Percentiles rank a stretch among this genome's conserved stretches.
Evolutionary conservation across 441 rosid species (phyloP).

Genomic region (Omphalea diandra): DNA sequence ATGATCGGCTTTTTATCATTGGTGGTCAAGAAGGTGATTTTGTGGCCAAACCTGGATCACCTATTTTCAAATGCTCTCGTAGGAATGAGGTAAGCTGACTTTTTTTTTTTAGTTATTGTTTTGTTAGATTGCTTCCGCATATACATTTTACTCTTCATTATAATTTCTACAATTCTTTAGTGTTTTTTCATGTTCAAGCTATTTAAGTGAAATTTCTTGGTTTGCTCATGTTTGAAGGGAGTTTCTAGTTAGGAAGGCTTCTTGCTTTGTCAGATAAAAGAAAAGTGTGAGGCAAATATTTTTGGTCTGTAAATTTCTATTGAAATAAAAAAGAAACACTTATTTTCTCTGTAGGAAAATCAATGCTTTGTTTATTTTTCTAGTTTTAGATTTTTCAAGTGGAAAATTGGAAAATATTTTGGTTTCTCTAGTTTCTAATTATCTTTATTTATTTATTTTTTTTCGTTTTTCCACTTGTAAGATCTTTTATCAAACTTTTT

Average conservation of each 20-base stretch:
- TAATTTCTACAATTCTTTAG: not conserved
- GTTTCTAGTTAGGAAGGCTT: not conserved
- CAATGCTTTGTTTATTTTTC: too few species aligned
- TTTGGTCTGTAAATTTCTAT: not conserved
- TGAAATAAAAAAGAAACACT: not conserved
- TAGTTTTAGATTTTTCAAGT: too few species aligned
- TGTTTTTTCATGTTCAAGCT: not conserved
- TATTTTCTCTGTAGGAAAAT: not conserved
- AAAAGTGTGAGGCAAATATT: not conserved
- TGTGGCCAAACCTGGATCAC: conserved; percentile 98
- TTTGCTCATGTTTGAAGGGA: not conserved
- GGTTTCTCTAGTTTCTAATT: too few species aligned
- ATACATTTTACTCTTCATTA: not conserved
- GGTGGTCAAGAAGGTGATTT: conserved; percentile 99
- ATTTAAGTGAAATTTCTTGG: not conserved
- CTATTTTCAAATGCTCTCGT: conserved; percentile 95
- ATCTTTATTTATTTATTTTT: too few species aligned
- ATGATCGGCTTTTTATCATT: conserved; percentile 68
- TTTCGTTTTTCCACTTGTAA: too few species aligned
- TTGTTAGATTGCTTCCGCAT: not conserved
- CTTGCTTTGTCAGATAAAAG: not conserved
- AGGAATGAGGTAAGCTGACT: conserved; percentile 62
- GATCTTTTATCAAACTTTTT: too few species aligned
- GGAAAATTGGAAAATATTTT: too few species aligned
- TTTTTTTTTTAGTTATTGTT: not conserved